phyloP scores from a whole-genome alignment of 139 green algal species.

The Mesotaenium endlicherianum region DNA sequence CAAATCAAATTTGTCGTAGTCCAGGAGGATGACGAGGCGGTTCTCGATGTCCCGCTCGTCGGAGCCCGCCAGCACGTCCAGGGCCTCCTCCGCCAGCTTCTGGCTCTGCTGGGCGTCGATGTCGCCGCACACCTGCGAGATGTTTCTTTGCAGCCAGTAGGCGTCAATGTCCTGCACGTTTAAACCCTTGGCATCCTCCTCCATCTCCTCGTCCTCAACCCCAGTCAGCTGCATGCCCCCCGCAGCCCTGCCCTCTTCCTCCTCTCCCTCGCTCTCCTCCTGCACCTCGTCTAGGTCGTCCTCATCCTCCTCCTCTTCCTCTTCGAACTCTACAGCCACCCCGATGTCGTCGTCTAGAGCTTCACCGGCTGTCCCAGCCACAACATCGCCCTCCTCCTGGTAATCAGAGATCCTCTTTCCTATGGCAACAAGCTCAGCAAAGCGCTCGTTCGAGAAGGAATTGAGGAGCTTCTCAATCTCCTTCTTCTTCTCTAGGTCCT shows the following conservation, averaged over 20 bases:
- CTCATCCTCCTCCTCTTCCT: slow-evolving; percentile 77
- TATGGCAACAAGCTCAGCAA: slow-evolving; percentile 81
- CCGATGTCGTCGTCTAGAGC: slow-evolving; percentile 89
- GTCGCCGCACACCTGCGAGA: slow-evolving; percentile 68
- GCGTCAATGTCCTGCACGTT: slow-evolving; percentile 89
- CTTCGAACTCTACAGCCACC: slow-evolving; percentile 90
- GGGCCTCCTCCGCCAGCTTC: slow-evolving; percentile 74
- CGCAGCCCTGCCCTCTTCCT: slow-evolving; percentile 37
- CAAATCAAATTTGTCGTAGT: slow-evolving; percentile 94
- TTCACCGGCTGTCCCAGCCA: slow-evolving; percentile 43
- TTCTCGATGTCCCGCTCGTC: slow-evolving; percentile 79
- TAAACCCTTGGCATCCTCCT: slow-evolving; percentile 45
- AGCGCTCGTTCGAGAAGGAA: slow-evolving; percentile 69
- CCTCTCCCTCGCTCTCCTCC: slow-evolving; percentile 73
- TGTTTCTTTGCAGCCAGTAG: slow-evolving; percentile 96
- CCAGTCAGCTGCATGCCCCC: slow-evolving; percentile 34
- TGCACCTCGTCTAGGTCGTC: slow-evolving; percentile 58
- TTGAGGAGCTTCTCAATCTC: slow-evolving; percentile 76
- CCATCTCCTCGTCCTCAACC: slow-evolving; percentile 55
- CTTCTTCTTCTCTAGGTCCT: slow-evolving; percentile 73
- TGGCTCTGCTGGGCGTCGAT: slow-evolving; percentile 71
- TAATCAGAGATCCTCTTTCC: slow-evolving; percentile 92
- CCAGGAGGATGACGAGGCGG: slow-evolving; percentile 81
- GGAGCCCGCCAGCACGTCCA: slow-evolving; percentile 18
- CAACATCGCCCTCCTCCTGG: not conserved